Evolutionary conservation across 2,329 filamentous ascomycete species (phyloP), one percentile per base, ranked within the genome.

Genomic region (Neurospora sp.): DNA sequence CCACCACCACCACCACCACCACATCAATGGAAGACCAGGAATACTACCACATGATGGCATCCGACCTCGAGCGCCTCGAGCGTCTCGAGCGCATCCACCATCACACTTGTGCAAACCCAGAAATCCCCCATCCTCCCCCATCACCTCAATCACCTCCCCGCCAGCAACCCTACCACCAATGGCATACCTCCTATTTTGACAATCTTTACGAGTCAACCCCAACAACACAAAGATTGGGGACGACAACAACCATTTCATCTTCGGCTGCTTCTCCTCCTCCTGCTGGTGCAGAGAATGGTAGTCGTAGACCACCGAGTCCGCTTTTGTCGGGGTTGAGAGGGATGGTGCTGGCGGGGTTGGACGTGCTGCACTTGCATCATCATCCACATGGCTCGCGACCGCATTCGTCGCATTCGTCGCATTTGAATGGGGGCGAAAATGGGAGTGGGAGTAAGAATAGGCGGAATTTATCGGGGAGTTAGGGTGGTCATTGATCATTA

Each of bases 31-130:
- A 74, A 58, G 73, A 74, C 69, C 71, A 72, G 70, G 73, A 72
- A 38, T 74, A 73, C 69, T 74, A 71, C 68, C 71, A 74, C 62
- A 71, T 73, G 67, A 74, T 74, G 73, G 38, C 72, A 9, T 33
- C 71, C 13, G 73, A 74, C 69, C 71, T 74, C 42, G 73, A 74
- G 28, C 68, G 71, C 2, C 70, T 74, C 13, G 67, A 74, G 36
- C 52, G 73, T 2, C 70, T 74, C 13, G 52, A 72, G 36, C 67
- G 73, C 1, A 68, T 73, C 11, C 73, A 74, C 43, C 72, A 74
- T 36, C 73, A 74, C 28, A 43, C 36, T 28, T 28, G 23, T 28
- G 28, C 28, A 28, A 28, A 28, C 28, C 28, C 28, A 28, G 28
- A 28, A 28, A 28, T 28, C 28, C 28, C 28, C 28, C 28, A 28